These are phyloP conservation scores for Artemisia tridentata DNA, from an alignment of 129 eudicot species.

Conservation along the genomic window DNA sequence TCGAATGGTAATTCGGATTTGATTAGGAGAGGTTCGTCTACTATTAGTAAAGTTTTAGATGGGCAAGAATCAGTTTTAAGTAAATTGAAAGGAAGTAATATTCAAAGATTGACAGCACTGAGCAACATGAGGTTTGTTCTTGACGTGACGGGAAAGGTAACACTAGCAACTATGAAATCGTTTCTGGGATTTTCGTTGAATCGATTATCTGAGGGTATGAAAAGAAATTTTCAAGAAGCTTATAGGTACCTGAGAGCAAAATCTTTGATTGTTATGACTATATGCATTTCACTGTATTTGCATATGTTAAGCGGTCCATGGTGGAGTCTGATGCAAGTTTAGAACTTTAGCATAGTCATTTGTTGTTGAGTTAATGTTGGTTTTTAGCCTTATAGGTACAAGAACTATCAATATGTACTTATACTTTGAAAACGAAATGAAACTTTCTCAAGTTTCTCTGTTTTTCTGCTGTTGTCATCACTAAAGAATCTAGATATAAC, in stretches of 20 bases:
- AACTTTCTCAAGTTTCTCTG: background rate
- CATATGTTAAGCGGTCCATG: constrained; percentile 58
- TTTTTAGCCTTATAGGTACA: background rate
- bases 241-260: constrained; percentile 45
- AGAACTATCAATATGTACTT: background rate
- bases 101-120: constrained; percentile 48
- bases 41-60: constrained; percentile 26
- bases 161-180: constrained; percentile 57
- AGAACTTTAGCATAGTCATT: constrained; percentile 26
- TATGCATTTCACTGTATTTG: constrained; percentile 68
- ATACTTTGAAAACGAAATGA: background rate
- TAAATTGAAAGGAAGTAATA: constrained; percentile 21
- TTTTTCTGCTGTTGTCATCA: background rate
- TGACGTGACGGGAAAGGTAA: constrained; percentile 63
- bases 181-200: constrained; percentile 47
- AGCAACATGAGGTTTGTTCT: constrained; percentile 61
- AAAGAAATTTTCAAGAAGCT: constrained; percentile 49
- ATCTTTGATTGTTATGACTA: constrained; percentile 50
- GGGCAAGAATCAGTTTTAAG: constrained; percentile 28
- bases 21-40: constrained; percentile 22
- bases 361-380: constrained; percentile 1
- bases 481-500: constrained; percentile 10
- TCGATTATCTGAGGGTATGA: constrained; percentile 35
- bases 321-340: constrained; percentile 65
- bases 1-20: constrained; percentile 20